Percentiles rank a stretch among this genome's conserved stretches.
Conservation (phyloP, 2,329 filamentous ascomycete genomes). For the Colletotrichum sp. region DNA sequence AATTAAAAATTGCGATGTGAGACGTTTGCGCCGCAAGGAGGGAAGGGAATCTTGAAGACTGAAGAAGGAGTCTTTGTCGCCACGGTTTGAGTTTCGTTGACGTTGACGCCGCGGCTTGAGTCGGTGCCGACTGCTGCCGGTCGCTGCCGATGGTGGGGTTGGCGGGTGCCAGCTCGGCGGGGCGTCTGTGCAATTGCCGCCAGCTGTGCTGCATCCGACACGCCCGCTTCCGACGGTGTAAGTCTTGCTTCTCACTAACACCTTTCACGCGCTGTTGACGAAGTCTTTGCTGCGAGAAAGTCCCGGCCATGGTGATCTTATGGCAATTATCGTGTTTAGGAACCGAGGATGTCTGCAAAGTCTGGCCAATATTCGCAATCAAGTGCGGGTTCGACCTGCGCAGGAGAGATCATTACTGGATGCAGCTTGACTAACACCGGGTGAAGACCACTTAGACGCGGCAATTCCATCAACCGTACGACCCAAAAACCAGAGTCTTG, state of each 20-base stretch:
- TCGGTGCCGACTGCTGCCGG: not conserved
- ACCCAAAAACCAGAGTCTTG: too few species aligned
- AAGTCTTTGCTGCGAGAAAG: not conserved
- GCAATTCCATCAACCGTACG: not conserved
- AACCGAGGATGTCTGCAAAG: not conserved
- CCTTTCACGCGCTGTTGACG: not conserved
- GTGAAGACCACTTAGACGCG: not conserved
- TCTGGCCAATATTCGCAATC: not conserved
- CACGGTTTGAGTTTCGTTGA: not conserved
- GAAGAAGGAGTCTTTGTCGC: not conserved
- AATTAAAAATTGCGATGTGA: not conserved
- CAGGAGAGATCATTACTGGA: not conserved
- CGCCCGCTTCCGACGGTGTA: not conserved
- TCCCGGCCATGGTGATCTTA: not conserved
- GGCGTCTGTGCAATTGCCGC: not conserved
- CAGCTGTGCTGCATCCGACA: not conserved
- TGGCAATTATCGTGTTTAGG: not conserved
- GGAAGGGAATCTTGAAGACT: not conserved
- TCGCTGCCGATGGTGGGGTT: constrained; percentile 2
- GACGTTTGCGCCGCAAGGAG: not conserved
- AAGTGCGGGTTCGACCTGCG: not conserved
- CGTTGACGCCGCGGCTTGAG: not conserved
- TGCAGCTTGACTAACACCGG: not conserved
- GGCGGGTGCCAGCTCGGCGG: not conserved
- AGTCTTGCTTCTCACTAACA: not conserved